Evolutionary conservation across 1,139 yeast genomes (phyloP).

Genomic region (Geotrichum histeridarum): DNA sequence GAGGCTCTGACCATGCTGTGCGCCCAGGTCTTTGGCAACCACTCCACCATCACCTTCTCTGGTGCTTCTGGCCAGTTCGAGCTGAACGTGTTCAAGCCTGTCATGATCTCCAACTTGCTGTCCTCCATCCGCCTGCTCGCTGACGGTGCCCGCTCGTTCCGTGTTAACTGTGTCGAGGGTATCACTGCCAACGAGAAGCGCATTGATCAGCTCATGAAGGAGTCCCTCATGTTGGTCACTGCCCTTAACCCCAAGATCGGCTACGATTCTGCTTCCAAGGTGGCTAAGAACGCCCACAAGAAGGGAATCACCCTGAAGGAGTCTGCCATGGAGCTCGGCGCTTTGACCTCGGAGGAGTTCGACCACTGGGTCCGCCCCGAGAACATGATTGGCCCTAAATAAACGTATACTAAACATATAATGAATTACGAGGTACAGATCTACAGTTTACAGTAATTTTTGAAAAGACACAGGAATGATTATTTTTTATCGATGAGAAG

Average conservation of each 20-base stretch:
- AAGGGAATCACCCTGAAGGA: conserved; percentile 93
- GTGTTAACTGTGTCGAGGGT: conserved; percentile 92
- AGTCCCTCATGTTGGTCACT: conserved; percentile 95
- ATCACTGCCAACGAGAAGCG: conserved; percentile 83
- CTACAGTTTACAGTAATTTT: neutral
- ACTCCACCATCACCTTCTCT: conserved; percentile 88
- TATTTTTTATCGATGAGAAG: neutral
- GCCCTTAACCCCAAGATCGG: conserved; percentile 98
- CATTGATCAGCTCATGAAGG: conserved; percentile 81
- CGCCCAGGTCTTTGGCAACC: conserved; percentile 95
- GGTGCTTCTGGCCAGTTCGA: conserved; percentile 99
- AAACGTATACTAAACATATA: conserved; percentile 17
- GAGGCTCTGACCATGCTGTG: conserved; percentile 99
- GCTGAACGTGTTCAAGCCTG: conserved; percentile 96
- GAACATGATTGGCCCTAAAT: conserved; percentile 87
- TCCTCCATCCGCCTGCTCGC: conserved; percentile 82
- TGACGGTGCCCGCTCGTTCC: conserved; percentile 85
- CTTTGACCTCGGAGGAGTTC: conserved; percentile 75
- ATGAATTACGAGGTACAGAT: neutral
- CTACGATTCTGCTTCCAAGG: conserved; percentile 93
- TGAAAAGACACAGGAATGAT: neutral
- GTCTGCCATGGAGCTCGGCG: conserved; percentile 87
- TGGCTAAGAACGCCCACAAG: conserved; percentile 97
- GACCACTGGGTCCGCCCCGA: conserved; percentile 98
- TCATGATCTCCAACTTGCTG: conserved; percentile 83